Base-by-base conservation (phyloP, 805 yeast genomes). In the Candida germanica region DNA sequence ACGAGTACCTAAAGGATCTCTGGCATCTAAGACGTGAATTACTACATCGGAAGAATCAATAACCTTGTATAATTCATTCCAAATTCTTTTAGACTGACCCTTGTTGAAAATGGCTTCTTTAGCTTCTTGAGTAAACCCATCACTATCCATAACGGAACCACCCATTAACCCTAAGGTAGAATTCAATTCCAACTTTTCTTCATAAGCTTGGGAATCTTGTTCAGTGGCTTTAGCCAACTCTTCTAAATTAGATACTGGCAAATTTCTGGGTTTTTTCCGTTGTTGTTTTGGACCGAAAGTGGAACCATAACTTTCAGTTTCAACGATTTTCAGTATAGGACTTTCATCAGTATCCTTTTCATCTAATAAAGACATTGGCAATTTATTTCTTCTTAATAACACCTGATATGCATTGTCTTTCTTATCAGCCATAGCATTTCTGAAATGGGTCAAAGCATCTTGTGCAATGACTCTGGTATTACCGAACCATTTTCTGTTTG, bases 1-100 rank as follows among this genome's bases (percentile, higher is more conserved):
- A 50, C 98, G 77, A 7, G 98, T 91, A 36, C 98, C 98, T 47
- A 88, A 56, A 15, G 98, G 98, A 67, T 91, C 97, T 66, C 98
- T 81, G 2, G 98, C 98, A 66, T 91, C 98, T 38, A 91, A 69
- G 16, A 93, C 98, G 53, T 93, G 97, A 42, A 91, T 85, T 26
- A 91, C 95, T 29, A 91, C 97, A 68, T 91, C 98, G 0, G 97
- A 87, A 8, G 98, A 91, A 63, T 91, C 98, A 50, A 91, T 88
- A 33, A 91, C 98, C 59, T 91, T 91, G 64, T 93, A 91, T 42
- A 91, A 72, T 61, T 91, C 98, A 61, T 93, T 93, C 98, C 98
- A 91, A 50, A 91, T 91, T 69, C 98, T 84, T 66, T 91, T 91
- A 31, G 97, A 88, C 68, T 91, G 98, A 52, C 98, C 98, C 61